These are phyloP conservation scores for Viola pubescens DNA, from an alignment of 441 rosid species.

Conservation along the genomic window DNA sequence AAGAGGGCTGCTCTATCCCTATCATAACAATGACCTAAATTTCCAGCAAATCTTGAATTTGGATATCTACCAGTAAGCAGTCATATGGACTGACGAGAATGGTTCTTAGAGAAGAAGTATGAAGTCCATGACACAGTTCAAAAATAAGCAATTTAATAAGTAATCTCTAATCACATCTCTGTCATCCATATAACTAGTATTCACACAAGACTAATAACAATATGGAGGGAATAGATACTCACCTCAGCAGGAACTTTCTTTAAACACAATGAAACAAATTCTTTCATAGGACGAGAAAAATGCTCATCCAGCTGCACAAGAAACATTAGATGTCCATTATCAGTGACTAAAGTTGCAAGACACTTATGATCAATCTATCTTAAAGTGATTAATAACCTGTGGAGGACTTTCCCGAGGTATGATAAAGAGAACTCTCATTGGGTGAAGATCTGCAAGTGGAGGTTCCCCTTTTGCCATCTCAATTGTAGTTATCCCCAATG, in stretches of 20 bases:
- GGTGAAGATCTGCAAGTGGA: constrained; percentile 98
- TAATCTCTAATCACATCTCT: too few relatives aligned
- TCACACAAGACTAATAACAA: not conserved
- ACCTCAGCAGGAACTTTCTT: constrained; percentile 92
- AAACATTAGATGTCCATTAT: constrained; percentile 16
- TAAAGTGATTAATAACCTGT: constrained; percentile 56
- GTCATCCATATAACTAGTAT: too few relatives aligned
- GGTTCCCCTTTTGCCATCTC: constrained; percentile 99
- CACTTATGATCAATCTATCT: constrained; percentile 2
- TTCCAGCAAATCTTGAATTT: too few relatives aligned
- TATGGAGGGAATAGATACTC: constrained; percentile 19
- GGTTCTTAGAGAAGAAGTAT: too few relatives aligned
- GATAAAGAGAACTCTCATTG: constrained; percentile 98
- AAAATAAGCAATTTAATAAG: too few relatives aligned
- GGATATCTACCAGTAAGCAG: too few relatives aligned
- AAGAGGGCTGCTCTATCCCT: too few relatives aligned
- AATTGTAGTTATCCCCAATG: constrained; percentile 92
- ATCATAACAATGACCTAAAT: too few relatives aligned
- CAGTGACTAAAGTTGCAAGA: constrained; percentile 1
- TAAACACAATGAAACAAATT: constrained; percentile 88
- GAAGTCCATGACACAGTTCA: too few relatives aligned
- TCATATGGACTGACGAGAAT: too few relatives aligned
- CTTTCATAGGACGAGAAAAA: constrained; percentile 96
- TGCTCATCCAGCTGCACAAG: constrained; percentile 90
- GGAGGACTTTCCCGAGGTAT: constrained; percentile 99